phyloP scores from a whole-genome alignment of 768 basidiomycete species.

The Suillus occidentalis region DNA sequence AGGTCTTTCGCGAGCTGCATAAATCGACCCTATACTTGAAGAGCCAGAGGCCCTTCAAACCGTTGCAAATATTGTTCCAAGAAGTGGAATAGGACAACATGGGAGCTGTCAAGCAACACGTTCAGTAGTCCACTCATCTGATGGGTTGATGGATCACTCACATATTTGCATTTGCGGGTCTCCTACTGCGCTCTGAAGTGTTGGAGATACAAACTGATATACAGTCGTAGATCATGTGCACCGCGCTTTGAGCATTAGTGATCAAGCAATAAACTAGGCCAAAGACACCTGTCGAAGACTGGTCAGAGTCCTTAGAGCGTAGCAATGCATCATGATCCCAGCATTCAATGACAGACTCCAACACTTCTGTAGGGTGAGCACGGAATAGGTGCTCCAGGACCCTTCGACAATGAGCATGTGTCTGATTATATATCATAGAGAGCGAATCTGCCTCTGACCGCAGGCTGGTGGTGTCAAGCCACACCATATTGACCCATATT shows the following conservation, averaged over 20 bases:
- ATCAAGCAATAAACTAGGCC: no score
- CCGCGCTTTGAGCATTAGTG: no score
- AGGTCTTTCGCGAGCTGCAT: conserved; percentile 76
- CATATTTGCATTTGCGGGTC: no score
- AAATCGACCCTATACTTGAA: conserved; percentile 88
- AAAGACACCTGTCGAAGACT: no score
- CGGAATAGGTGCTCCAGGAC: conserved; percentile 41
- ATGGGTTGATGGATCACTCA: conserved; percentile 7
- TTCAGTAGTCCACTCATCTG: not conserved
- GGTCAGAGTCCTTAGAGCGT: no score
- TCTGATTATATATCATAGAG: conserved; percentile 62
- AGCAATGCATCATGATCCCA: no score
- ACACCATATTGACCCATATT: conserved; percentile 66
- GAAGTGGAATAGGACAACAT: conserved; percentile 76
- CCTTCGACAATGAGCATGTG: conserved; percentile 68
- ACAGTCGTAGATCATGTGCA: conserved; percentile 34
- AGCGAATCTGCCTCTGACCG: conserved; percentile 68
- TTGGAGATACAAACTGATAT: conserved; percentile 5
- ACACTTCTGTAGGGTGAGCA: conserved; percentile 16
- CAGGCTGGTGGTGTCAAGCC: conserved; percentile 45
- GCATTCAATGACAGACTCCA: no score
- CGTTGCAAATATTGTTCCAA: conserved; percentile 82
- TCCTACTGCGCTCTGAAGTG: conserved; percentile 23
- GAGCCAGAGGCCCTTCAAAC: conserved; percentile 86
- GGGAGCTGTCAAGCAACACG: conserved; percentile 48